Evolutionary conservation across 257 asterid species (phyloP), one percentile per base, ranked within the genome.

Genomic region (Nyctanthes arbortristis): DNA sequence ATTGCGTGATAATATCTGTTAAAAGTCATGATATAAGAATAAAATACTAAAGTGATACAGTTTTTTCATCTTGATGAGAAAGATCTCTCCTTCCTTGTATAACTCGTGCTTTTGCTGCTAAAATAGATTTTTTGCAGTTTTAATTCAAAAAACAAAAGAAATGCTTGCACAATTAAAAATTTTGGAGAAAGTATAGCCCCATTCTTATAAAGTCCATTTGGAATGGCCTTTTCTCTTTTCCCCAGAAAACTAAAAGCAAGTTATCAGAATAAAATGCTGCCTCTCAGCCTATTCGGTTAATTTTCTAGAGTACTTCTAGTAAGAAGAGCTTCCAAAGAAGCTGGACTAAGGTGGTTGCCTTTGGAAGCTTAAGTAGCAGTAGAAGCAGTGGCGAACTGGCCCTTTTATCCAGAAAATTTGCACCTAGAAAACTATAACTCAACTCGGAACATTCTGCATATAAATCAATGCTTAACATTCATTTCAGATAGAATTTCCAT

Each of bases 1-100:
- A n/a, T 18, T 56, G 29, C n/a, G n/a, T n/a, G n/a, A 60, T 29
- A 54, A 70, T 58, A 56, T 10, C 63, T 5, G 7, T 60, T 66
- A n/a, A n/a, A 14, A 37, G 71, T 24, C 49, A 58, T 6, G 24
- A 63, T n/a, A n/a, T n/a, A 39, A 14, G 14, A 35, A 35, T 36
- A 45, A 25, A 22, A 61, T 57, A 49, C 31, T 20, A 59, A 12
- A 58, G 5, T 57, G 43, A 29, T 52, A n/a, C 12, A 28, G 61
- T 35, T 27, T 36, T 52, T 25, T 14, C 5, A 22, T n/a, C 12
- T 39, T 54, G 20, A 36, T 25, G 36, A 39, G 8, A 31, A 32
- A n/a, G n/a, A n/a, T n/a, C n/a, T n/a, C n/a, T n/a, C n/a, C n/a
- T n/a, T n/a, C n/a, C n/a, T n/a, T 8, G 40, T 36, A 7, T 36